Evolutionary conservation across 305 asterid species (phyloP), one percentile per base, ranked within the genome.

Genomic region (Andrographis paniculata): DNA sequence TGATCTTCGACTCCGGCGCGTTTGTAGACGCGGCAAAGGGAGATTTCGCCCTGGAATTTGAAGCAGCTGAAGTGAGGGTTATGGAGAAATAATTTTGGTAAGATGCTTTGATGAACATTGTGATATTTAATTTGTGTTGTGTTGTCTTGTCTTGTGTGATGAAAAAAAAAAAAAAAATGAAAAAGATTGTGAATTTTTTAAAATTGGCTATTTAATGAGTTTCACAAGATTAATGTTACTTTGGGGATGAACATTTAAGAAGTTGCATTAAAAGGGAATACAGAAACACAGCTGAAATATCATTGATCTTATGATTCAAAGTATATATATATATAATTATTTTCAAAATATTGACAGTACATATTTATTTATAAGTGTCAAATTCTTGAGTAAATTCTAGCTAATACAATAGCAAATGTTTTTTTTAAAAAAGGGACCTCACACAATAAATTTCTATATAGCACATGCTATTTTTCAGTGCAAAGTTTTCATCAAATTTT

Each of bases 11-110:
- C 49, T 19, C 49, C 49, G 13, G 49, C 30, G 3, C 49, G 10
- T 44, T 44, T 44, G 30, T 44, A 44, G 6, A 44, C 49, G 19
- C 49, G 49, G 27, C 49, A 44, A 44, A 44, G 49, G 9, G 49
- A 44, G 49, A 44, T 44, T 20, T 44, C 49, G 12, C 16, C 28
- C 49, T 44, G 49, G 17, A 44, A 44, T 5, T 40, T n/a, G 8
- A 42, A 42, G 47, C 5, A 16, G 15, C 22, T 14, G n/a, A n/a
- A n/a, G n/a, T n/a, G n/a, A n/a, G n/a, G n/a, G n/a, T n/a, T n/a
- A n/a, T n/a, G n/a, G n/a, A n/a, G n/a, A n/a, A n/a, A n/a, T n/a
- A n/a, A n/a, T n/a, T n/a, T n/a, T n/a, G n/a, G n/a, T n/a, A n/a
- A n/a, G n/a, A n/a, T n/a, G n/a, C n/a, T n/a, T n/a, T n/a, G n/a